These are phyloP conservation scores for Gautieria morchelliformis DNA, from an alignment of 768 basidiomycete genomes.

Conservation along the genomic window DNA sequence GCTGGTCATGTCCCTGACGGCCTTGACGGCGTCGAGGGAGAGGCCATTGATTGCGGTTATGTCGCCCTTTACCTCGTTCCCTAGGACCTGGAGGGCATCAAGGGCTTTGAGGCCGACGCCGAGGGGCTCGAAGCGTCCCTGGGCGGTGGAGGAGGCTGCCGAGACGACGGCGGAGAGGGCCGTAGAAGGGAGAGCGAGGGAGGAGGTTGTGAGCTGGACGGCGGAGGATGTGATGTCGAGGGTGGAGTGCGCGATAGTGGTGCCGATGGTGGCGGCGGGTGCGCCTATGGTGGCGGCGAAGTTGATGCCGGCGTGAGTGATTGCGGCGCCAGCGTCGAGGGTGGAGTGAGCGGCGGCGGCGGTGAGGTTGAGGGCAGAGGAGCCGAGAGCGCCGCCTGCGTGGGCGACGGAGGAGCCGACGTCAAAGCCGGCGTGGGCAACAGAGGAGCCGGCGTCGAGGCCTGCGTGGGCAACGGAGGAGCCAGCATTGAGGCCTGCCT, in stretches of 20 bases:
- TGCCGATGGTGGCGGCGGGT: too few species aligned
- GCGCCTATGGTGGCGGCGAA: too few species aligned
- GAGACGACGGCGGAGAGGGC: slow-evolving; percentile 9
- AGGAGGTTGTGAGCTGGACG: too few species aligned
- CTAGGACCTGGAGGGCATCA: slow-evolving; percentile 15
- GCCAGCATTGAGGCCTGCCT: background rate
- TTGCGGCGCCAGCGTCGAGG: too few species aligned
- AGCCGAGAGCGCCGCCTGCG: slow-evolving; percentile 11
- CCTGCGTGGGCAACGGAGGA: slow-evolving; percentile 7
- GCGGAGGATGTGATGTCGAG: too few species aligned
- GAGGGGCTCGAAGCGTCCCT: slow-evolving; percentile 17
- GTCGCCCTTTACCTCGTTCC: slow-evolving; percentile 12
- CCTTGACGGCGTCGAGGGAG: slow-evolving; percentile 15
- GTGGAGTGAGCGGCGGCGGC: too few species aligned
- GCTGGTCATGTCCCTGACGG: slow-evolving; percentile 14
- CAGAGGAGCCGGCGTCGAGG: slow-evolving; percentile 12
- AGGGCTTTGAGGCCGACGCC: slow-evolving; percentile 17
- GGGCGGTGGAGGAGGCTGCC: slow-evolving; percentile 16
- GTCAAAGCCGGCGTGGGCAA: too few species aligned
- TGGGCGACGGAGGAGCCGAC: too few species aligned
- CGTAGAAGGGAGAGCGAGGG: too few species aligned
- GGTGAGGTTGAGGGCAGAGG: too few species aligned
- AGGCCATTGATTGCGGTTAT: slow-evolving; percentile 17
- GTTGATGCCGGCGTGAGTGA: too few species aligned
- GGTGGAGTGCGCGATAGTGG: too few species aligned